Base-by-base conservation (phyloP, 805 yeast genomes). In the Ogataea allantospora region DNA sequence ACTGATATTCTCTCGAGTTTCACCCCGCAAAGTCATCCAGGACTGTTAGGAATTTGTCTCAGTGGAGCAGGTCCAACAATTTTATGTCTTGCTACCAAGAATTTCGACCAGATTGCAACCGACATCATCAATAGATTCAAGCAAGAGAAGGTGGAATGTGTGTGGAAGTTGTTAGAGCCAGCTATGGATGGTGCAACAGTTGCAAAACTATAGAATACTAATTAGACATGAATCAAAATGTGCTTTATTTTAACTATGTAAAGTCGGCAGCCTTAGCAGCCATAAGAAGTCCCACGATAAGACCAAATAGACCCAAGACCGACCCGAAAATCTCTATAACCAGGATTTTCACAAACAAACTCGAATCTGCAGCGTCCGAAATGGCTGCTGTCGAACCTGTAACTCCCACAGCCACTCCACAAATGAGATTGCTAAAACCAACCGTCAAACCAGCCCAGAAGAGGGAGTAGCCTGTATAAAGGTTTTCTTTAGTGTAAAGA, bases 31-130 rank as follows among this genome's bases (percentile, higher is more conserved):
- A 70, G 85, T 5, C 85, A 86, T 58, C 82, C 83, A 1, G 97
- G 97, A 3, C 71, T 89, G 32, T 71, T 93, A 42, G 99, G 99
- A 35, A 87, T 93, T 52, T 93, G 99, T 60, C 71, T 93, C 42
- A 84, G 95, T 18, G 99, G 99, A 36, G 99, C 99, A 6, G 99
- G 99, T 7, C 99, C 99, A 40, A 93, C 99, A 6, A 89, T 93
- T 40, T 68, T 93, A 47, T 95, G 96, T 27, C 73, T 93, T 46
- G 98, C 99, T 4, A 88, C 96, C 4, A 82, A 77, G 13, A 85
- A 87, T 60, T 93, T 80, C 51, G 96, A 88, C 6, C 71, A 67
- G 9, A 88, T 93, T 51, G 96, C 99, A 6, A 58, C 61, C 5
- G 85, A 80, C 36, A 88, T 93, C 46, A 72, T 88, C 33, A 64